A percentile compares a stretch with the other conserved stretches of the same genome.
phyloP scores from a whole-genome alignment of 208 protist genomes.

The Leishmania gerbilli region DNA sequence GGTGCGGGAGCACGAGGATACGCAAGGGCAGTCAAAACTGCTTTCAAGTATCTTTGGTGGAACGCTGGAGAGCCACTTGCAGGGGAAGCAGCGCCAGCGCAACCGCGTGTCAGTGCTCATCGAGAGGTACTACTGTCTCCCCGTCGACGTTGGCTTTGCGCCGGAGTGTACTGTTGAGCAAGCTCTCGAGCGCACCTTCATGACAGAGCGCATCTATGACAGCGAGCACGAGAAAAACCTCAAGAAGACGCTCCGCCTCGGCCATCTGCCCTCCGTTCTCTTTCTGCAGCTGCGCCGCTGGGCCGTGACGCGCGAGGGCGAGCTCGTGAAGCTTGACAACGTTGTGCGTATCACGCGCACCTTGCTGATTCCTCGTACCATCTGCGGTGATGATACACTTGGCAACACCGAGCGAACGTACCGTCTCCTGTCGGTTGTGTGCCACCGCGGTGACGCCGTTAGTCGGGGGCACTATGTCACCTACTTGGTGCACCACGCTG shows the following conservation, averaged over 20 bases:
- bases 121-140: slow-evolving; percentile 67
- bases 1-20: slow-evolving; percentile 51
- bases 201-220: slow-evolving; percentile 67
- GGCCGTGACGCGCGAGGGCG: slow-evolving; percentile 81
- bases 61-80: slow-evolving; percentile 68
- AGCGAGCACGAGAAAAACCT: slow-evolving; percentile 52
- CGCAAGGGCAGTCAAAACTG: slow-evolving; percentile 52
- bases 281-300: slow-evolving; percentile 79
- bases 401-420: slow-evolving; percentile 59
- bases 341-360: slow-evolving; percentile 50
- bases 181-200: slow-evolving; percentile 63
- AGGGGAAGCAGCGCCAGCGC: slow-evolving; percentile 56
- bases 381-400: slow-evolving; percentile 52
- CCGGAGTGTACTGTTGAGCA: slow-evolving; percentile 69
- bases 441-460: slow-evolving; percentile 59
- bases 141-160: slow-evolving; percentile 66
- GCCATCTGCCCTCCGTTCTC: slow-evolving; percentile 59
- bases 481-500: slow-evolving; percentile 58
- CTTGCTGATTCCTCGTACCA: slow-evolving; percentile 55
- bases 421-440: slow-evolving; percentile 63
- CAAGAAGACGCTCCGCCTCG: slow-evolving; percentile 63
- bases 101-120: slow-evolving; percentile 65
- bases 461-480: slow-evolving; percentile 81
- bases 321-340: slow-evolving; percentile 88
- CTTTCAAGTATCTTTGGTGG: slow-evolving; percentile 67